phyloP scores from a whole-genome alignment of 2,329 filamentous ascomycete genomes.

The Stromatinia cepivora region DNA sequence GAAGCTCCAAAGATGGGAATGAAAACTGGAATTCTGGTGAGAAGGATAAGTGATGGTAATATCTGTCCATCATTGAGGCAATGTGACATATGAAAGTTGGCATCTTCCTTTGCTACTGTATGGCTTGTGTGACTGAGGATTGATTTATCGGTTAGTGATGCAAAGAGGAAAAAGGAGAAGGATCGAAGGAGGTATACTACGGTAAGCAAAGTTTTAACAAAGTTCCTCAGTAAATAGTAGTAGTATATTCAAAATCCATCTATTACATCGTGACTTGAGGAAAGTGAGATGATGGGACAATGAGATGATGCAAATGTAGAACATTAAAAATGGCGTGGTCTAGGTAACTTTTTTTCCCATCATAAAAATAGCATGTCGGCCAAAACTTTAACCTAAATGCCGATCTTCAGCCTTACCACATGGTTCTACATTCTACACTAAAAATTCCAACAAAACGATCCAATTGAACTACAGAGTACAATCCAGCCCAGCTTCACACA shows the following conservation, averaged over 20 bases:
- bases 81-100: neutral
- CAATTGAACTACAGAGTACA: neutral
- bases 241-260: no score
- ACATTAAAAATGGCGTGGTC: neutral
- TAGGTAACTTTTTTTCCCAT: neutral
- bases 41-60: neutral
- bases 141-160: neutral
- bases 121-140: no score
- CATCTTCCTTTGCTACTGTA: no score
- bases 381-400: slow-evolving; percentile 5
- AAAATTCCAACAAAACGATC: slow-evolving; percentile 3
- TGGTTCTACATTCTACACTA: neutral
- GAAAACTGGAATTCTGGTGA: neutral
- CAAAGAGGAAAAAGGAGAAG: neutral
- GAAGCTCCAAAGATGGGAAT: neutral
- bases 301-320: neutral
- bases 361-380: slow-evolving; percentile 4
- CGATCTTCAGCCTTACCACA: slow-evolving; percentile 22
- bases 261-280: neutral
- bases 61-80: neutral
- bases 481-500: neutral
- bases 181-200: no score
- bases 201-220: no score
- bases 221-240: no score
- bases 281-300: neutral